Evolutionary conservation across 805 yeast genomes (phyloP).

Genomic region (Yueomyces sp.): DNA sequence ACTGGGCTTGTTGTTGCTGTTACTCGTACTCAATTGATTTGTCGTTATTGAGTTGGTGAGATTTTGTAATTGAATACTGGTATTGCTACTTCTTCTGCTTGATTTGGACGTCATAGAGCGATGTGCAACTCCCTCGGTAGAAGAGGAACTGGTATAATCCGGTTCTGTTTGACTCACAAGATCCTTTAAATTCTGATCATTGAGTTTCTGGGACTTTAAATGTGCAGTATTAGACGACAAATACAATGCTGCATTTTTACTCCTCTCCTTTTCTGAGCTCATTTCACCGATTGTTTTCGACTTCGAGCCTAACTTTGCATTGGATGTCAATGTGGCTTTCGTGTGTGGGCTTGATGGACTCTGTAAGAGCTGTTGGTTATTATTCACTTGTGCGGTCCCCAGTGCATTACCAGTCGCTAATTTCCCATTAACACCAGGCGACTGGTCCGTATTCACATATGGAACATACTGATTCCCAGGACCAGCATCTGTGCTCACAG

Average conservation of each 20-base stretch:
- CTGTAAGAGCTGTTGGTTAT: too few species aligned
- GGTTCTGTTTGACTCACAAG: constrained; percentile 16
- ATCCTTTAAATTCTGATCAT: constrained; percentile 24
- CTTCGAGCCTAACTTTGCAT: too few species aligned
- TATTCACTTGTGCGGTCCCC: too few species aligned
- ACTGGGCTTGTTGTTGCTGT: not conserved
- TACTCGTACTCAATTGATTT: not conserved
- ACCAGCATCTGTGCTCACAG: constrained; percentile 12
- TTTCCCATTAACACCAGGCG: not conserved
- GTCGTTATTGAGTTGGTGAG: not conserved
- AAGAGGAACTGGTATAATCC: constrained; percentile 20
- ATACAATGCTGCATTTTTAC: not conserved
- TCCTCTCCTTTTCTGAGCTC: not conserved
- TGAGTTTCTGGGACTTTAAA: constrained; percentile 13
- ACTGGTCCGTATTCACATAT: not conserved
- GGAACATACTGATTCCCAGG: constrained; percentile 17
- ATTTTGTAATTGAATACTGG: constrained; percentile 9
- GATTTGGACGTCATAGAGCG: not conserved
- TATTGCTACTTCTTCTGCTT: constrained; percentile 18
- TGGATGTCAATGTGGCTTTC: too few species aligned
- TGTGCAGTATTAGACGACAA: not conserved
- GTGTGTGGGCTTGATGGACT: too few species aligned
- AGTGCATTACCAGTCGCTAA: not conserved
- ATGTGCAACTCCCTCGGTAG: constrained; percentile 1
- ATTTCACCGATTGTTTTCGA: too few species aligned